Evolutionary conservation across 2,329 filamentous ascomycete genomes (phyloP).

Genomic region (Penicillium sp.): DNA sequence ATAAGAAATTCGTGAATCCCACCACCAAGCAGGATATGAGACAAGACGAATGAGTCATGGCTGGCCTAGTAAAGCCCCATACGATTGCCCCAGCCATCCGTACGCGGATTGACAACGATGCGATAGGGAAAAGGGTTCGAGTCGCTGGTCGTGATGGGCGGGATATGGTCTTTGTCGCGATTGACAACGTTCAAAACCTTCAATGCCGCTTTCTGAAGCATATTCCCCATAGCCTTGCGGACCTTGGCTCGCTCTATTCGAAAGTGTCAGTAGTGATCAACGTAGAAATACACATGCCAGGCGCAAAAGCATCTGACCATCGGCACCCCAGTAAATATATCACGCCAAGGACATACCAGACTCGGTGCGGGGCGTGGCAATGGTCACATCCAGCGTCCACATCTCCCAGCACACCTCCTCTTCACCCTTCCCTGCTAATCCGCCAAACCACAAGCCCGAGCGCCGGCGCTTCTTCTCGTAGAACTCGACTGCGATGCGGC

Average conservation of each 20-base stretch:
- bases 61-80: conserved; percentile 69
- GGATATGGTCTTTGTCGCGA: conserved; percentile 90
- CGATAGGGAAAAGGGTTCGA: conserved; percentile 94
- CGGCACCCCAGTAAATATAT: neutral
- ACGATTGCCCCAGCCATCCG: conserved; percentile 74
- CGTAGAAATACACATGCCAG: neutral
- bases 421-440: conserved; percentile 63
- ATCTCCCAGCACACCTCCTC: conserved; percentile 97
- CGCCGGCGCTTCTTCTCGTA: conserved; percentile 89
- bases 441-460: conserved; percentile 68
- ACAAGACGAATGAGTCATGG: neutral
- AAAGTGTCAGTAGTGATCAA: neutral
- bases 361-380: conserved; percentile 85
- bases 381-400: conserved; percentile 92
- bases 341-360: conserved; percentile 61
- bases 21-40: neutral
- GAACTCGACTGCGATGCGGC: conserved; percentile 85
- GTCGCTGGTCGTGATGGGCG: conserved; percentile 89
- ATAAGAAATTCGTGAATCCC: conserved; percentile 6
- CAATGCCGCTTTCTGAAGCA: conserved; percentile 80
- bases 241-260: conserved; percentile 78
- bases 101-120: conserved; percentile 83
- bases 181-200: conserved; percentile 90
- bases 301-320: neutral
- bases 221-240: conserved; percentile 86